Evolutionary conservation across 371 early-diverging fungal species (phyloP).

Genomic region (Mucor circinelloides): DNA sequence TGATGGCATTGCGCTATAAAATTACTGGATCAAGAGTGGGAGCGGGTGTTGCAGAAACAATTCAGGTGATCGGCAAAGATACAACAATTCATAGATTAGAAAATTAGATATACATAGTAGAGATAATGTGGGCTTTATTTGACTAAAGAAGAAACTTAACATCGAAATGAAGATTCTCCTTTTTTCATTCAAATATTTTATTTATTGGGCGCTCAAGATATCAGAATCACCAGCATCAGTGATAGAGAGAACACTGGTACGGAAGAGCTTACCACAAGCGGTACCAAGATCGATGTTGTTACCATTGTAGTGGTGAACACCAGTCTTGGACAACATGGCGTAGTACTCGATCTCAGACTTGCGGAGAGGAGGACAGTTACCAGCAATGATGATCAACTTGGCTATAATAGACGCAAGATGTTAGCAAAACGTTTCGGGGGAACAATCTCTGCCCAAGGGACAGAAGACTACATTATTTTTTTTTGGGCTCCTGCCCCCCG

Average conservation of each 20-base stretch:
- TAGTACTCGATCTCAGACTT: conserved; percentile 99
- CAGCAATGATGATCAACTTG: conserved; percentile 97
- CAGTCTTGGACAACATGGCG: conserved; percentile 99
- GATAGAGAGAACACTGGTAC: conserved; percentile 87
- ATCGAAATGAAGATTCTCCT: neutral
- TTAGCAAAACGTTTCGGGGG: conserved; percentile 26
- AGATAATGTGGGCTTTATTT: neutral
- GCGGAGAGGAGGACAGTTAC: conserved; percentile 98
- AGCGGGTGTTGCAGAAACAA: conserved; percentile 63
- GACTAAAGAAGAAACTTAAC: too few species aligned
- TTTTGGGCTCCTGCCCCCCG: conserved; percentile 27
- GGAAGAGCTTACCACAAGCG: conserved; percentile 99
- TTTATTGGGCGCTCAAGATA: conserved; percentile 52
- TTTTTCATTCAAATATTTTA: neutral
- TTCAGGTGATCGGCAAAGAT: conserved; percentile 50
- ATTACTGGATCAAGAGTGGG: conserved; percentile 70
- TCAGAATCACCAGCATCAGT: conserved; percentile 97
- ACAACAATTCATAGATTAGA: conserved; percentile 21
- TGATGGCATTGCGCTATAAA: conserved; percentile 66
- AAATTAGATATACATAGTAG: neutral
- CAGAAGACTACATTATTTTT: conserved; percentile 16
- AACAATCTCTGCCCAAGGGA: conserved; percentile 45
- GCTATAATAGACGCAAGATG: conserved; percentile 56
- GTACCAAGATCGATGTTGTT: conserved; percentile 99
- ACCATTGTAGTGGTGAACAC: conserved; percentile 98